Percentiles rank a stretch among this genome's conserved stretches.
Conservation (phyloP, 2,329 filamentous ascomycete species). For the Sporothrix protearum region DNA sequence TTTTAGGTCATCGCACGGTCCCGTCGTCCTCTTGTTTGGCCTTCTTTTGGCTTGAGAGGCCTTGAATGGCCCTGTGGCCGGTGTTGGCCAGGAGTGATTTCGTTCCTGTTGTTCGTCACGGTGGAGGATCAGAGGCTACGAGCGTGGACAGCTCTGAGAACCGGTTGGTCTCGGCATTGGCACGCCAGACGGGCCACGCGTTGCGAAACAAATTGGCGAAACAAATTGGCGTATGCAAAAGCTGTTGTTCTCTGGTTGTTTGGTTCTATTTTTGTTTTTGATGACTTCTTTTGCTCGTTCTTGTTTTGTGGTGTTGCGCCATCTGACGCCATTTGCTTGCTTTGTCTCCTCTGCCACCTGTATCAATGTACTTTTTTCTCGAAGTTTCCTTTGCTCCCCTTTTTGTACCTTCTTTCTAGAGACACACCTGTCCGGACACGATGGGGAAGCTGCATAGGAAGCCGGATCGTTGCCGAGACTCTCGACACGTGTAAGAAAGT, state of each 20-base stretch:
- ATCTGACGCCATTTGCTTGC: slow-evolving; percentile 21
- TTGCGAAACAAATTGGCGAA: slow-evolving; percentile 16
- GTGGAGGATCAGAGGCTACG: background rate
- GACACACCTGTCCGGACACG: slow-evolving; percentile 3
- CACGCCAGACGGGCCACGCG: slow-evolving; percentile 7
- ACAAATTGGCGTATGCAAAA: background rate
- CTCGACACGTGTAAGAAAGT: background rate
- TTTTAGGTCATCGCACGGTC: background rate
- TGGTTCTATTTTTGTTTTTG: background rate
- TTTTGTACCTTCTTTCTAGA: background rate
- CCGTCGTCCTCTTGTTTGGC: background rate
- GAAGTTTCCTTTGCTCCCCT: background rate
- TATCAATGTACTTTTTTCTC: background rate
- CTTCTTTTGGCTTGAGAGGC: too few relatives aligned
- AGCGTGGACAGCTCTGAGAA: background rate
- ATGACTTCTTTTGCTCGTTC: background rate
- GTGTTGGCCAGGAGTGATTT: background rate
- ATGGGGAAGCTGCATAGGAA: too few relatives aligned
- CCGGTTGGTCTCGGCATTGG: slow-evolving; percentile 20
- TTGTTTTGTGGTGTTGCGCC: slow-evolving; percentile 2
- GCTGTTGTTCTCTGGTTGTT: background rate
- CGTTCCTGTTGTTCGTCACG: background rate
- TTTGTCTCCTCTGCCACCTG: background rate
- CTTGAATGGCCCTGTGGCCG: background rate
- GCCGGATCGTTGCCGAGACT: background rate